A percentile compares a stretch with the other conserved stretches of the same genome.
These are phyloP conservation scores for Microglena sp. DNA, from an alignment of 139 green algal species.

Conservation along the genomic window DNA sequence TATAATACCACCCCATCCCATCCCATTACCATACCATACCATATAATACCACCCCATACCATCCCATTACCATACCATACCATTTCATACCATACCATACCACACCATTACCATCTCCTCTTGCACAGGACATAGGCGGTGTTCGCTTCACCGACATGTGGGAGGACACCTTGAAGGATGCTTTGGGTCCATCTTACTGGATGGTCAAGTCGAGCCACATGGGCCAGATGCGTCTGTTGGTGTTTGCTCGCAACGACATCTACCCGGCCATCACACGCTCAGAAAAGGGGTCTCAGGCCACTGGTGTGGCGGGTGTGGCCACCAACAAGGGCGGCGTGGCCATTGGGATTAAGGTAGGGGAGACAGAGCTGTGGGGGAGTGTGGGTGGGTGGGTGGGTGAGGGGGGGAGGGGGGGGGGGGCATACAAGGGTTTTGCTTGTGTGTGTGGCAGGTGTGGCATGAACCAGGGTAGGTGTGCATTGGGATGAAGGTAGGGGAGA, in stretches of 20 bases:
- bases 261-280: slow-evolving; percentile 22
- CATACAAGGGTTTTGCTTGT: not conserved
- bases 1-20: too few relatives aligned
- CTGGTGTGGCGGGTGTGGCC: slow-evolving; percentile 32
- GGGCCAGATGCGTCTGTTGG: slow-evolving; percentile 52
- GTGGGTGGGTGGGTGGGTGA: too few relatives aligned
- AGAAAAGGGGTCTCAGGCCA: slow-evolving; percentile 15
- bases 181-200: slow-evolving; percentile 28
- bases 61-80: too few relatives aligned
- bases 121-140: too few relatives aligned
- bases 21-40: too few relatives aligned
- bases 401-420: not conserved
- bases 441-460: not conserved
- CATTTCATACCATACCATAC: too few relatives aligned
- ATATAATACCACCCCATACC: too few relatives aligned
- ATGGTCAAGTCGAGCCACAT: slow-evolving; percentile 37
- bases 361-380: slow-evolving; percentile 7
- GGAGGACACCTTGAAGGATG: slow-evolving; percentile 31
- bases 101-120: too few relatives aligned
- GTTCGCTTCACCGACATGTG: slow-evolving; percentile 25
- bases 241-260: slow-evolving; percentile 40
- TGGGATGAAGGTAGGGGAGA: not conserved
- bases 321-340: slow-evolving; percentile 38
- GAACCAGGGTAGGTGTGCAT: not conserved
- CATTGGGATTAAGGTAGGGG: slow-evolving; percentile 7